These are phyloP conservation scores for Penicillium paneum DNA, from an alignment of 2,329 filamentous ascomycete species.

Conservation along the genomic window DNA sequence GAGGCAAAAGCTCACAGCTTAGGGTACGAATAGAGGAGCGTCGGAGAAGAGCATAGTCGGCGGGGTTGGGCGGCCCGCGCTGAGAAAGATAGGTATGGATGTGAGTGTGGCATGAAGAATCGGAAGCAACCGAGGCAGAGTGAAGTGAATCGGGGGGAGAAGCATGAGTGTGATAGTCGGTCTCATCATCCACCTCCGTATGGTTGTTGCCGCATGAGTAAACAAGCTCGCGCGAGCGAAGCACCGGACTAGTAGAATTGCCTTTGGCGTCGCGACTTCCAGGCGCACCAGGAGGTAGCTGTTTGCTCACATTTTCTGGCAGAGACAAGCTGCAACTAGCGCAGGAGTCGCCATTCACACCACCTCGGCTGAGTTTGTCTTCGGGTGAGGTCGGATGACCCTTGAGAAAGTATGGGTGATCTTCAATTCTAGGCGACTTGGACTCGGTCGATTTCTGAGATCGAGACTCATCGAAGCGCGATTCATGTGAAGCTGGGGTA, in stretches of 20 bases:
- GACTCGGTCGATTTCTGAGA: slow-evolving; percentile 15
- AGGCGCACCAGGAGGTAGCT: slow-evolving; percentile 53
- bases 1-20: slow-evolving; percentile 56
- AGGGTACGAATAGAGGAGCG: slow-evolving; percentile 58
- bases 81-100: slow-evolving; percentile 58
- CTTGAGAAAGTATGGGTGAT: slow-evolving; percentile 52
- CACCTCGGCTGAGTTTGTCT: slow-evolving; percentile 44
- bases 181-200: slow-evolving; percentile 36
- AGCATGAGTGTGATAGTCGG: slow-evolving; percentile 35
- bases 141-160: slow-evolving; percentile 41
- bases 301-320: slow-evolving; percentile 53
- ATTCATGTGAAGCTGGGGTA: slow-evolving; percentile 23
- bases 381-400: slow-evolving; percentile 40
- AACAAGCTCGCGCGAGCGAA: slow-evolving; percentile 54
- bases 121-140: slow-evolving; percentile 44
- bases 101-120: slow-evolving; percentile 52
- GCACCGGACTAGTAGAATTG: slow-evolving; percentile 52
- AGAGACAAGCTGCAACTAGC: slow-evolving; percentile 57
- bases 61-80: slow-evolving; percentile 53
- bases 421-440: slow-evolving; percentile 41
- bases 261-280: slow-evolving; percentile 50
- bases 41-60: slow-evolving; percentile 54
- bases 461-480: slow-evolving; percentile 15
- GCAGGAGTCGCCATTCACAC: slow-evolving; percentile 52
- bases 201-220: slow-evolving; percentile 49